Base-by-base conservation (phyloP, 2,329 filamentous ascomycete genomes). In the Esteya vermicola region DNA sequence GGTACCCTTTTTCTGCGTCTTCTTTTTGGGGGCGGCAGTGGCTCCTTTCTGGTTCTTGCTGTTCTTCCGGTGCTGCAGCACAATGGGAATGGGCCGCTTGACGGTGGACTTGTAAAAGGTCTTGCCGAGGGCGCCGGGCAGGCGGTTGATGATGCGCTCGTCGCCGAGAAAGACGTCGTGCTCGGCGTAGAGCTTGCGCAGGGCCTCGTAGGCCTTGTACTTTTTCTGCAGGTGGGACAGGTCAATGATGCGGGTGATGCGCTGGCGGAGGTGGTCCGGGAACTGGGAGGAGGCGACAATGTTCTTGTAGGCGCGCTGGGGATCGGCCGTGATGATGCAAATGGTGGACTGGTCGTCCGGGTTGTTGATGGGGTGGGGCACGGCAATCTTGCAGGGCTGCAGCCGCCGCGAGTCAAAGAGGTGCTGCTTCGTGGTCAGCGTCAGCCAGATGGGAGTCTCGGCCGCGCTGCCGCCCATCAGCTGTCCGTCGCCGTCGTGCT, bases 101-200 rank as follows among this genome's bases (percentile, higher is more conserved):
- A 64, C 61, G 4, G 80, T 84, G 42, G 65, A 71, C 65, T 86
- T 81, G 72, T 91, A 96, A 60, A 98, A 96, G 2, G 81, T 81
- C 66, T 94, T 96, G 51, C 89, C 91, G 12, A 98, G 75, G 3
- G 78, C 67, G 48, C 75, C 72, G 42, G 88, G 85, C 44, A 96
- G 70, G 22, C 68, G 64, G 56, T 72, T 78, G 54, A 79, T 68
- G 51, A 98, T 82, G 36, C 91, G 72, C 54, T 94, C 84, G 57
- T 98, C 91, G 39, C 83, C 89, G 42, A 98, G 70, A 65, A 98
- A 96, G 42, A 96, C 65, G 57, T 96, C 91, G 60, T 95, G 85
- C 59, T 94, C 85, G 33, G 76, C 67, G 46, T 81, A 73, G 27
- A 98, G 72, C 59, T 91, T 85, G 48, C 91, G 72, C 60, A 84